Conservation (phyloP, 1,284 basidiomycete genomes). For the Papiliotrema terrestris region DNA sequence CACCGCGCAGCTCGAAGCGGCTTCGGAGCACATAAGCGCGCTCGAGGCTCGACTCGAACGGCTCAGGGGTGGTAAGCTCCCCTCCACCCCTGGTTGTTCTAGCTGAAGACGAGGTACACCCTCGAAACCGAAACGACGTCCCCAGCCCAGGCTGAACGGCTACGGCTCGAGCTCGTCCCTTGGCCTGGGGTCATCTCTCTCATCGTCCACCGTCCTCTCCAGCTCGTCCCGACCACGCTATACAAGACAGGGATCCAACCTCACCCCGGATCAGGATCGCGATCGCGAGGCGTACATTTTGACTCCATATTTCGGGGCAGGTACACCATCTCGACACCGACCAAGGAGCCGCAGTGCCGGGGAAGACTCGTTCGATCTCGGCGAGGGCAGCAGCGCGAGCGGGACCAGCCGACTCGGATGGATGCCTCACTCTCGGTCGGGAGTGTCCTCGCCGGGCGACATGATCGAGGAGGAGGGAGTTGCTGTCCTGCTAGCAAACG, state of each 20-base stretch:
- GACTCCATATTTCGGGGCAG: not conserved
- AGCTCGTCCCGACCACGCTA: constrained; percentile 26
- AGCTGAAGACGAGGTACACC: constrained; percentile 22
- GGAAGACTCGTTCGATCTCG: constrained; percentile 14
- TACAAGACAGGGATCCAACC: constrained; percentile 22
- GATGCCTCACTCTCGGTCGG: constrained; percentile 12
- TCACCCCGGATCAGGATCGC: constrained; percentile 22
- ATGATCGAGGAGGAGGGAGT: constrained; percentile 22
- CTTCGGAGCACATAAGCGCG: constrained; percentile 40
- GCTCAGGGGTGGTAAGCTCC: constrained; percentile 25
- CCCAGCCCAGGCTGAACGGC: constrained; percentile 36
- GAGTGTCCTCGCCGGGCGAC: constrained; percentile 2
- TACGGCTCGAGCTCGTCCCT: constrained; percentile 32
- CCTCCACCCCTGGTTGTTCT: not conserved
- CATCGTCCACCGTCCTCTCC: constrained; percentile 28
- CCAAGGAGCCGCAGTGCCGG: constrained; percentile 9
- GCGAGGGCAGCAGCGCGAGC: not conserved
- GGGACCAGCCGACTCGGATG: not conserved
- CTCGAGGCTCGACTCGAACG: constrained; percentile 39
- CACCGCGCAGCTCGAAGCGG: constrained; percentile 44
- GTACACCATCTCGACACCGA: constrained; percentile 1
- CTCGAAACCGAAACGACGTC: constrained; percentile 24
- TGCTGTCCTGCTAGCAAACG: constrained; percentile 14
- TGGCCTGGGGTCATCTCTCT: constrained; percentile 17
- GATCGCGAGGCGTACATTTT: constrained; percentile 5